Percentiles rank a stretch among this genome's conserved stretches.
Conservation (phyloP, 257 asterid species). For the Linderniella brevidens region DNA sequence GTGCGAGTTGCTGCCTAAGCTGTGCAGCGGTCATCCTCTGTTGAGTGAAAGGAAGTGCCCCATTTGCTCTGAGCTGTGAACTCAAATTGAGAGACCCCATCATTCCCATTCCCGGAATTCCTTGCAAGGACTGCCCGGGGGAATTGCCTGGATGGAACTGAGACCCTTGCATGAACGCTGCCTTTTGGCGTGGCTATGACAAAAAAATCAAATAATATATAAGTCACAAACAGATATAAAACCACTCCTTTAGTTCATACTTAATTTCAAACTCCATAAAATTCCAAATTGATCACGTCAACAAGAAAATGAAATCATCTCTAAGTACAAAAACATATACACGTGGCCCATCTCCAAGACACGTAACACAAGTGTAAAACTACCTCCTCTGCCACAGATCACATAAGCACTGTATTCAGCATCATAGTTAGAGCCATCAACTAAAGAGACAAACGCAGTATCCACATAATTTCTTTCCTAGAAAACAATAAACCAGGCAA, state of each 20-base stretch:
- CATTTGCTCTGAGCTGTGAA: conserved; percentile 59
- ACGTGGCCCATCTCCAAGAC: too few species aligned
- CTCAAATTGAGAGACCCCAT: conserved; percentile 43
- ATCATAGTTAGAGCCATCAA: too few species aligned
- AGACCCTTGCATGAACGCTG: conserved; percentile 59
- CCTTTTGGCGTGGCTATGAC: conserved; percentile 77
- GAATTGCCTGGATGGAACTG: conserved; percentile 68
- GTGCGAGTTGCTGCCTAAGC: conserved; percentile 64
- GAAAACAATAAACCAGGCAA: conserved; percentile 4
- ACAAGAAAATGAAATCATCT: too few species aligned
- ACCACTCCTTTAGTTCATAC: background rate
- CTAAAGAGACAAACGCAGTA: background rate
- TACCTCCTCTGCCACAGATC: too few species aligned
- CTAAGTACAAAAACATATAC: too few species aligned
- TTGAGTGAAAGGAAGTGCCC: conserved; percentile 37
- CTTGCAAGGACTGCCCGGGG: conserved; percentile 67
- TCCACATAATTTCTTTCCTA: background rate
- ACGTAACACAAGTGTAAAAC: too few species aligned
- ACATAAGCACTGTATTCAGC: too few species aligned
- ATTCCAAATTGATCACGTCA: too few species aligned
- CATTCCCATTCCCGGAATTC: conserved; percentile 68
- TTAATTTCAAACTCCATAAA: background rate
- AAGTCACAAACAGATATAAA: background rate
- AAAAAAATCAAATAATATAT: background rate
- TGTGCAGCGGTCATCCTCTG: conserved; percentile 44